These are phyloP conservation scores for Mrakiaceae sp. DNA, from an alignment of 1,284 basidiomycete genomes.

Conservation along the genomic window DNA sequence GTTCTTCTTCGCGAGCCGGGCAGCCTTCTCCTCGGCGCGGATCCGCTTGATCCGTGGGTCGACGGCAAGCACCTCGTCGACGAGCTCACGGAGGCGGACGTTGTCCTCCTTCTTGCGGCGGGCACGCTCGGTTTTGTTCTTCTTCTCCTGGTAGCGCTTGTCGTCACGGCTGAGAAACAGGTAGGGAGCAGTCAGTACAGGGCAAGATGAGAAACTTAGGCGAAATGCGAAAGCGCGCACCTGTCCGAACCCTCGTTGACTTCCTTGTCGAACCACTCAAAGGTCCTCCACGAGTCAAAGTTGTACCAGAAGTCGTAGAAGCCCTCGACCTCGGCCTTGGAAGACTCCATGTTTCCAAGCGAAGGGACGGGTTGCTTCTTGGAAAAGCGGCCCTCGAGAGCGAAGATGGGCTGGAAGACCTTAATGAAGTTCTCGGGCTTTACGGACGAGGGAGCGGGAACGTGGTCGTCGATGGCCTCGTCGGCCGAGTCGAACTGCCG, in stretches of 20 bases:
- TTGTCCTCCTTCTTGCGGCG: conserved; percentile 97
- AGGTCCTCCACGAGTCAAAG: conserved; percentile 96
- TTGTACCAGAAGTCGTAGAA: conserved; percentile 99
- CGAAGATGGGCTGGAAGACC: conserved; percentile 65
- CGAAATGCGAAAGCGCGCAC: conserved; percentile 32
- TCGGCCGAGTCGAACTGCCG: conserved; percentile 97
- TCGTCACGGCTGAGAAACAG: conserved; percentile 66
- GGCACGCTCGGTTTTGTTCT: conserved; percentile 95
- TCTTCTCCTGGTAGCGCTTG: conserved; percentile 98
- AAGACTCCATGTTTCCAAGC: conserved; percentile 59
- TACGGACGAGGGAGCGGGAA: conserved; percentile 49
- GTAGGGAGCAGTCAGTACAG: background rate
- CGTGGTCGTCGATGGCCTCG: conserved; percentile 67
- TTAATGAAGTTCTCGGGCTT: conserved; percentile 51
- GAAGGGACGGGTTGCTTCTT: conserved; percentile 73
- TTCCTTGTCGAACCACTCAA: conserved; percentile 98
- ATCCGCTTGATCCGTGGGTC: conserved; percentile 97
- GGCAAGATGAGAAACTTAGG: background rate
- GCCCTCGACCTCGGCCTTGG: conserved; percentile 72
- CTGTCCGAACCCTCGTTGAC: conserved; percentile 94
- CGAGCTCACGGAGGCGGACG: conserved; percentile 71
- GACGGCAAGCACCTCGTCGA: conserved; percentile 71
- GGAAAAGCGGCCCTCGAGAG: conserved; percentile 85
- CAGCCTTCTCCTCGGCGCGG: conserved; percentile 92
- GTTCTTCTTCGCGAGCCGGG: conserved; percentile 82